Evolutionary conservation across 1,139 yeast species (phyloP), one percentile per base, ranked within the genome.

Genomic region (Dujonia santamariae): DNA sequence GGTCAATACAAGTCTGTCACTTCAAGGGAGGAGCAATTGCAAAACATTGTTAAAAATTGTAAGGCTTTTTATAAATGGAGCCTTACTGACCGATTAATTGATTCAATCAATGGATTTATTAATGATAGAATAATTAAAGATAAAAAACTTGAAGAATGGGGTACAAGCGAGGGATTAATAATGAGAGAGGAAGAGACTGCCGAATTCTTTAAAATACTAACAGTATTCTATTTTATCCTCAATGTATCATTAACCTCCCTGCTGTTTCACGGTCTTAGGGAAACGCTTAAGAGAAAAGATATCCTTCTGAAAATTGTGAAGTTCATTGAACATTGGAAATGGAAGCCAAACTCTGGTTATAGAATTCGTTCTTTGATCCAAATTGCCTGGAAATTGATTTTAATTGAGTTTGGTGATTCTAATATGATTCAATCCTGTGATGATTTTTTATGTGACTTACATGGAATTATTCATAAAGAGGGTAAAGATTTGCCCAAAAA

Each of bases 281-380:
- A 45, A 1, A 43, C 49, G 21, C 44, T 70, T 30, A 51, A 48
- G 3, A 46, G 54, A 3, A 31, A 54, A 0, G 61, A 70, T 25
- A 28, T 82, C 1, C 45, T 85, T 30, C 46, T 67, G 1, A 58
- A 57, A 13, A 48, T 85, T 8, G 59, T 80, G 2, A 56, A 60
- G 21, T 71, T 75, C 34, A 64, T 85, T 9, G 88, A 83, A 40
- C 61, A 70, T 35, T 80, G 94, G 82, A 72, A 87, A 42, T 78
- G 87, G 80, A 43, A 62, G 30, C 71, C 58, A 25, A 56, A 51
- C 27, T 40, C 44, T 14, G 31, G 45, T 9, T 55, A 58, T 33
- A 47, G 67, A 31, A 44, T 58, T 15, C 61, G 95, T 44, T 77
- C 80, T 45, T 61, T 81, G 4, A 59, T 84, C 1, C 49, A 72